Base-by-base conservation (phyloP, 2,329 filamentous ascomycete species). In the Arthrobotrys iridis region DNA sequence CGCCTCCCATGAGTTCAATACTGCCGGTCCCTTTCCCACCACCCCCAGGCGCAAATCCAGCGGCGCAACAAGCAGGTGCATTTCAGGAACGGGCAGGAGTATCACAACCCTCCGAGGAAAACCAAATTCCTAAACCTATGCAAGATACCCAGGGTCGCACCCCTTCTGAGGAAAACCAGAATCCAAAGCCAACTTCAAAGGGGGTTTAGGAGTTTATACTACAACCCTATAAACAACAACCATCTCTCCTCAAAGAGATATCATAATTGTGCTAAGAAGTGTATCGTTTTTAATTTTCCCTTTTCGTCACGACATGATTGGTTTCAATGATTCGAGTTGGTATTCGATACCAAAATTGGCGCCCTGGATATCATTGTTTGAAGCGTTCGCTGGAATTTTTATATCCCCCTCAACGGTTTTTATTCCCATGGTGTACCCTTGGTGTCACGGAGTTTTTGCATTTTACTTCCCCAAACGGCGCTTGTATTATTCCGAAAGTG, bases 1-100 rank as follows among this genome's bases (percentile, higher is more conserved):
- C 58, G 5, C 50, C 50, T 18, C 30, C 50, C 18, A 43, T 20
- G 4, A 30, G 24, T 7, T n/a, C 46, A 8, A 22, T 3, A 28
- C 59, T 63, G 13, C 59, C 18, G 5, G 59, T 63, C 20, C 18
- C 43, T 22, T 33, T 33, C n/a, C 43, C 59, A 22, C 43, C 58
- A 13, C 28, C 41, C 3, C 26, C 58, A 15, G 7, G 18, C 15
- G 52, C 46, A 22, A 20, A 3, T 8, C 15, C 43, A 15, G 7
- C 33, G 1, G 33, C n/a, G 10, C 60, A 41, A 15, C 22, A 30
- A 18, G 30, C n/a, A n/a, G n/a, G n/a, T n/a, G n/a, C n/a, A n/a
- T n/a, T n/a, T n/a, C n/a, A n/a, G n/a, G n/a, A n/a, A n/a, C n/a
- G 41, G 33, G 6, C 20, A 15, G 28, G 18, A n/a, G 1, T 18